These are phyloP conservation scores for Ogataea nitratoaversa DNA, from an alignment of 805 yeast species.

Conservation along the genomic window DNA sequence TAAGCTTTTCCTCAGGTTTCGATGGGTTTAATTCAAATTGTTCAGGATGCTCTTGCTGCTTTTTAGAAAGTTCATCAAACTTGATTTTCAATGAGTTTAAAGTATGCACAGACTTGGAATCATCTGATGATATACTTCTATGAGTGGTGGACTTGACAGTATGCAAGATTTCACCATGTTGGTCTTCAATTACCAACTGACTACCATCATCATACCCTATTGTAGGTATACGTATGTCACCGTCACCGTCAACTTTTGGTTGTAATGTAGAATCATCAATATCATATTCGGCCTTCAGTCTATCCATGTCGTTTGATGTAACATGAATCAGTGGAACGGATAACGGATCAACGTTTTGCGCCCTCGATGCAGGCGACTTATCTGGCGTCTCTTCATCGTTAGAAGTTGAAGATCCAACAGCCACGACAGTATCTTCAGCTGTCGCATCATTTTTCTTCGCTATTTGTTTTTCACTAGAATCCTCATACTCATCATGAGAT, in stretches of 20 bases:
- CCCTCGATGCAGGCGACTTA: too few relatives aligned
- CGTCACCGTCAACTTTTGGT: conserved; percentile 32
- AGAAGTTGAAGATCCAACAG: not conserved
- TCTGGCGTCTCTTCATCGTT: too few relatives aligned
- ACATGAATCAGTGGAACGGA: conserved; percentile 7
- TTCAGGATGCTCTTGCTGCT: conserved; percentile 1
- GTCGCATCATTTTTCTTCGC: not conserved
- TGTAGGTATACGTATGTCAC: conserved; percentile 29
- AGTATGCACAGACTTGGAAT: conserved; percentile 15
- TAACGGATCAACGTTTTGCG: conserved; percentile 1
- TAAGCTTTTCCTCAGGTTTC: conserved; percentile 9
- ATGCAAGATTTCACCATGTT: conserved; percentile 74
- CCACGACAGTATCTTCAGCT: conserved; percentile 4
- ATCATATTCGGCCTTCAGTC: conserved; percentile 14
- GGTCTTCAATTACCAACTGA: conserved; percentile 72
- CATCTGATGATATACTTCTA: not conserved
- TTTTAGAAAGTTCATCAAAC: conserved; percentile 3
- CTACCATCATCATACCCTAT: conserved; percentile 67
- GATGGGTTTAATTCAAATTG: conserved; percentile 1
- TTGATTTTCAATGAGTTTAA: conserved; percentile 14
- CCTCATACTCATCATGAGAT: conserved; percentile 2
- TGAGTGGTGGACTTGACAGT: conserved; percentile 31
- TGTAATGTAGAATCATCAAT: conserved; percentile 24
- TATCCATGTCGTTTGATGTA: conserved; percentile 11
- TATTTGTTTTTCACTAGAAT: not conserved